Evolutionary conservation across 495 filamentous ascomycete genomes (phyloP).

Genomic region (Penicillium pancosmium): DNA sequence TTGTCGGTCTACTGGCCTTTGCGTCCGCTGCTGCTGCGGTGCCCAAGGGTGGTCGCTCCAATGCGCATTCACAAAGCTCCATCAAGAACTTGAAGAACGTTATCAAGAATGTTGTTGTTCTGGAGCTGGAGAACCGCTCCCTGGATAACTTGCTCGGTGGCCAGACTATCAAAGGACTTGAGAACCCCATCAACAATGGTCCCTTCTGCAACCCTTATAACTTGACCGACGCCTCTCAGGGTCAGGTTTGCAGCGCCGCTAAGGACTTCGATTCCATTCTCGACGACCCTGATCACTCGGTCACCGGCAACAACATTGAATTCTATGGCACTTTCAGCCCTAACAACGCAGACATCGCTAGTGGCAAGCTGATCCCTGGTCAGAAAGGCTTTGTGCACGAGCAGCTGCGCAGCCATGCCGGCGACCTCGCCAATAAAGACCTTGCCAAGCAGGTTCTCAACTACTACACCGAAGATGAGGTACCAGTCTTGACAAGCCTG

Average conservation of each 20-base stretch:
- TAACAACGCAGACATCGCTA: conserved; percentile 39
- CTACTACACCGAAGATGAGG: conserved; percentile 53
- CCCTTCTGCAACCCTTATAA: conserved; percentile 49
- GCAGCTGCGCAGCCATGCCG: conserved; percentile 41
- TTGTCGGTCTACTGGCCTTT: conserved; percentile 41
- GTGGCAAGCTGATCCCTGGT: conserved; percentile 33
- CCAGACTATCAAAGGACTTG: conserved; percentile 36
- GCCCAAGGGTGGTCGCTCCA: conserved; percentile 20
- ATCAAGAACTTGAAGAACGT: conserved; percentile 41
- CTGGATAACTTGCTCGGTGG: conserved; percentile 50
- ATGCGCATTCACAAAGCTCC: conserved; percentile 24
- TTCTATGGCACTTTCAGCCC: conserved; percentile 50
- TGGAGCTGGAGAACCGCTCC: conserved; percentile 52
- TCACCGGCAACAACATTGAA: conserved; percentile 55
- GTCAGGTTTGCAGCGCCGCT: conserved; percentile 41
- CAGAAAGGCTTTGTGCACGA: conserved; percentile 53
- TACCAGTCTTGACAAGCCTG: conserved; percentile 48
- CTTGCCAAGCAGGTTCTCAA: conserved; percentile 50
- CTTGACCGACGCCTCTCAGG: conserved; percentile 39
- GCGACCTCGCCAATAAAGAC: conserved; percentile 36
- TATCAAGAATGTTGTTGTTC: conserved; percentile 51
- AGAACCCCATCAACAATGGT: conserved; percentile 49
- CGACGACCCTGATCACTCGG: conserved; percentile 54
- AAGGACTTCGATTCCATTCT: conserved; percentile 47
- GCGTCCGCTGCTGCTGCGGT: conserved; percentile 33